Evolutionary conservation across 179 eudicot species (phyloP).

Genomic region (Silene coronaria): DNA sequence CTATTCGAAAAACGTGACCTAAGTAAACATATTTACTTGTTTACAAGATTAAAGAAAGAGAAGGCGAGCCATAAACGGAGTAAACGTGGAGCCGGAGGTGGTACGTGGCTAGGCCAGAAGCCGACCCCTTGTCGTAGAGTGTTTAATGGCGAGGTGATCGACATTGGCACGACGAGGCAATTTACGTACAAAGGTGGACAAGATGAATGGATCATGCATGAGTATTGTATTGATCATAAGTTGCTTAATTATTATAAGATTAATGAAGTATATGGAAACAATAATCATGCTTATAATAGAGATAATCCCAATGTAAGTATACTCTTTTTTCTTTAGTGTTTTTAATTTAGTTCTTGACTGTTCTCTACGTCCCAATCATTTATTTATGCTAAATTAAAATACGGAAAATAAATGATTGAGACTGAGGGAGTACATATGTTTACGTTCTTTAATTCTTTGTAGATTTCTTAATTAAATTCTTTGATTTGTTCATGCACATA

Average conservation of each 20-base stretch:
- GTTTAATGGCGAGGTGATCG: neutral
- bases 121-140: neutral
- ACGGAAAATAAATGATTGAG: too few species aligned
- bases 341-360: too few species aligned
- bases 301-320: neutral
- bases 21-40: neutral
- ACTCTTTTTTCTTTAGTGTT: neutral
- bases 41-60: neutral
- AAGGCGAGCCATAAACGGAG: neutral
- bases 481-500: too few species aligned
- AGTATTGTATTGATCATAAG: neutral
- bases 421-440: too few species aligned
- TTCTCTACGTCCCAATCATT: too few species aligned
- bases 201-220: neutral
- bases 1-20: neutral
- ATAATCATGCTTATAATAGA: neutral
- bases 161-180: neutral
- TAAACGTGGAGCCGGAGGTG: neutral
- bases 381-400: too few species aligned
- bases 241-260: neutral
- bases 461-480: too few species aligned
- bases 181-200: neutral
- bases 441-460: too few species aligned
- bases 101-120: neutral
- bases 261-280: neutral